Conservation (phyloP, 2,329 filamentous ascomycete genomes). For the Nemania diffusa region DNA sequence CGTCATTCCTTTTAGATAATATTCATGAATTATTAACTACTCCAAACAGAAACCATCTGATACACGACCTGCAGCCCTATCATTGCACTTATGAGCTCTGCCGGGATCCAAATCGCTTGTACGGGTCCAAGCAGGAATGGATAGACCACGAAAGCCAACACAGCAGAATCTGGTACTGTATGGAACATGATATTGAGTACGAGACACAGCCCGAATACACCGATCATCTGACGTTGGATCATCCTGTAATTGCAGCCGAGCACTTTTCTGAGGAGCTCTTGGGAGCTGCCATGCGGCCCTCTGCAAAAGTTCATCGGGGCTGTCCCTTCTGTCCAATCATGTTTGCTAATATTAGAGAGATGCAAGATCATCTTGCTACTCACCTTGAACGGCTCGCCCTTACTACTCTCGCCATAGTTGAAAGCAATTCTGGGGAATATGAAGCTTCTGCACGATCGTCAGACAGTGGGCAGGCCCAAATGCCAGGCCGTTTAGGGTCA, state of each 20-base stretch:
- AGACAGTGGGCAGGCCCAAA: not conserved
- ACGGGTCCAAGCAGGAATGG: slow-evolving; percentile 35
- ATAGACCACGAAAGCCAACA: slow-evolving; percentile 39
- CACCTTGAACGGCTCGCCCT: slow-evolving; percentile 8
- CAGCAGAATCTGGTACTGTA: slow-evolving; percentile 33
- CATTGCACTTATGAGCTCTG: slow-evolving; percentile 38
- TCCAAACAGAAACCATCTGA: slow-evolving; percentile 11
- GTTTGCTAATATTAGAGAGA: not conserved
- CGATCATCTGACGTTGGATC: not conserved
- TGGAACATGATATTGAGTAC: slow-evolving; percentile 29
- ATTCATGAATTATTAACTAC: too few species aligned
- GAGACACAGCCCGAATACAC: slow-evolving; percentile 23
- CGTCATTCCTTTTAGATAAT: not conserved
- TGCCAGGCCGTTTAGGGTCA: not conserved
- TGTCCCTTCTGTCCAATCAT: slow-evolving; percentile 7
- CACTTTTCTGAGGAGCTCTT: not conserved
- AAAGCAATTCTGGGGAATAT: not conserved
- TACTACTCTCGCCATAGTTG: not conserved
- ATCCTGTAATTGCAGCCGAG: not conserved
- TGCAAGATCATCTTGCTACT: slow-evolving; percentile 6
- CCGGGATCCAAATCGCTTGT: slow-evolving; percentile 31
- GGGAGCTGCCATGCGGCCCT: not conserved
- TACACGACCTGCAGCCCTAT: slow-evolving; percentile 38
- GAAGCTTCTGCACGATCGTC: not conserved
- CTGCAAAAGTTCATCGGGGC: not conserved